A percentile compares a stretch with the other conserved stretches of the same genome.
Evolutionary conservation across 257 asterid genomes (phyloP).

Genomic region (Salvia hispanica): DNA sequence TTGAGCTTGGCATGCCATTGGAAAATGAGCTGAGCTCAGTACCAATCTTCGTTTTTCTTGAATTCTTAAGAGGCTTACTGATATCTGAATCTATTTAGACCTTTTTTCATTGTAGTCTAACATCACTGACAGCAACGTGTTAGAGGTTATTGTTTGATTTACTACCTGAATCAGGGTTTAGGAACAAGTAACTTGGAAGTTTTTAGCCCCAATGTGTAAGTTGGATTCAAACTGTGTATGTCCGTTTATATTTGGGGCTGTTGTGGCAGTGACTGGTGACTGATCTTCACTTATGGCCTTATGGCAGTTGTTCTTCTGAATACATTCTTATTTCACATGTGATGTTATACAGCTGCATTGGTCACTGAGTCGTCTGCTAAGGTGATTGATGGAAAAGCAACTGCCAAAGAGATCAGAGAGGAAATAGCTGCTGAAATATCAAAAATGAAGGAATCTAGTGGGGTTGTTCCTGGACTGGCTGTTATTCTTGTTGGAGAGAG

Average conservation of each 20-base stretch:
- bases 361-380: slow-evolving; percentile 51
- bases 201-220: background rate
- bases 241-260: background rate
- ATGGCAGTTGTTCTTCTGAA: background rate
- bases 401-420: slow-evolving; percentile 71
- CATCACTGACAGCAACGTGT: background rate
- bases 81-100: background rate
- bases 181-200: background rate
- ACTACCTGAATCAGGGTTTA: background rate
- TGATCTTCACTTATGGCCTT: background rate
- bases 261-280: background rate
- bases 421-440: slow-evolving; percentile 73
- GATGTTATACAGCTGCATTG: slow-evolving; percentile 55
- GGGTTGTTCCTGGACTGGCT: slow-evolving; percentile 87
- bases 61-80: background rate
- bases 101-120: background rate
- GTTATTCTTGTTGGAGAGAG: slow-evolving; percentile 92
- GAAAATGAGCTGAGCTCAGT: background rate
- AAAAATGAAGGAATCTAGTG: slow-evolving; percentile 79
- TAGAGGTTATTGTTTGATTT: too few species aligned
- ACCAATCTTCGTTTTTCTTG: background rate
- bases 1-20: background rate
- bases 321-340: slow-evolving; percentile 6
- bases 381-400: slow-evolving; percentile 78
- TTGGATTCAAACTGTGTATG: background rate